Base-by-base conservation (phyloP, 2,329 filamentous ascomycete species). In the Dendrostoma leiphaemia region DNA sequence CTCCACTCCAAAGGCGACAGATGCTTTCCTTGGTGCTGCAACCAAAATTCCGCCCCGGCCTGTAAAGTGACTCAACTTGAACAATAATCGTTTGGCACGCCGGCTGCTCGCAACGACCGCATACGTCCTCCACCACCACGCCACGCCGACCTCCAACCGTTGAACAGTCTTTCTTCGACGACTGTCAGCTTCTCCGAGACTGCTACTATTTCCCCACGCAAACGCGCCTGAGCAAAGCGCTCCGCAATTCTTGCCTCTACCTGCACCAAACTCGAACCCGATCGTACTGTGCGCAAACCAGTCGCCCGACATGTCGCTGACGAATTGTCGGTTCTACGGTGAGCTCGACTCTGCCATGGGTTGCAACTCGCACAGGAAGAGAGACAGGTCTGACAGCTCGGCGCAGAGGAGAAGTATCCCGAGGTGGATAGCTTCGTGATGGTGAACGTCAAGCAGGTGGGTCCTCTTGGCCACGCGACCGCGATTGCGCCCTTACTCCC, bases 341-440 rank as follows among this genome's bases (percentile, higher is more conserved):
- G 60, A 58, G 32, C 31, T 37, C 41, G 8, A 49, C 13, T 29
- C 28, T 34, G n/a, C 45, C 15, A 26, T 23, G 6, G 6, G 8
- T n/a, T 15, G 21, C 13, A 2, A 5, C n/a, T 12, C 45, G 3
- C 15, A n/a, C 29, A 15, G 17, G 7, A 9, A 15, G 3, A 35
- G 58, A 75, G 73, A 10, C 77, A 82, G 58, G 81, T 37, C 31
- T 48, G 40, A 46, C 17, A 15, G 6, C 9, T 28, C 6, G 37
- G 21, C n/a, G 4, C 34, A 58, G 56, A 83, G 62, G 77, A 85
- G 61, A 85, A 85, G 69, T 95, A 88, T 70, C 91, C 91, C 56
- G 94, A 97, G 82, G 93, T 99, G 72, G 94, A 99, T 78, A 96
- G 91, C 82, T 97, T 97, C 77, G 95, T 99, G 71, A 99, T 99